Evolutionary conservation across 176 grass and related monocot genomes (phyloP), one percentile per base, ranked within the genome.

Genomic region (Oryza punctata): DNA sequence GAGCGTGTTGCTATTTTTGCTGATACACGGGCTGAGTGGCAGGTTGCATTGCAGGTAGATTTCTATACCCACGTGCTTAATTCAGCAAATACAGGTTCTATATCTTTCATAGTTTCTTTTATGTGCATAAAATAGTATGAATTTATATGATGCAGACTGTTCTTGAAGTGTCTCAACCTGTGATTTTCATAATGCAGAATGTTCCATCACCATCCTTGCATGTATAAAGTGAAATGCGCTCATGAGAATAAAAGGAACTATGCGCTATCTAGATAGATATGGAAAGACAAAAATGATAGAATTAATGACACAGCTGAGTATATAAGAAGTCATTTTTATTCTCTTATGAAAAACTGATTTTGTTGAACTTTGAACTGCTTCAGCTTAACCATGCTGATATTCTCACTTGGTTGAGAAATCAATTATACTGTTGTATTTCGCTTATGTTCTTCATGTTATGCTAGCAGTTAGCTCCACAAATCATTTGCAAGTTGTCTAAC

Each of bases 11-110:
- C 96, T 40, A 98, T 98, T 46, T 98, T 98, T 76, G 82, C 96
- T 63, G 96, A 98, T 87, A 98, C 96, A 30, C 83, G 60, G 44
- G 85, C 96, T 12, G 96, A 98, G 84, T 98, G 96, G 96, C 91
- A 95, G 81, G 90, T 95, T 54, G 91, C 96, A 0, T 77, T 98
- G 85, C 96, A 98, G 93, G 96, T 98, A 90, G 59, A 18, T 85
- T 65, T 83, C 37, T 61, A 30, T 66, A 28, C 43, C 14, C 2
- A 73, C 43, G 21, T 45, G 12, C 21, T 2, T 65, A 57, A 33
- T 21, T 50, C 70, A 52, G 21, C 14, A 65, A 30, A 80, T 47
- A 68, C 32, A 75, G 14, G 3, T 72, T 32, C 1, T 18, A 26
- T 57, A 52, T 0, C 61, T 84, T 84, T 25, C 33, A n/a, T 2